Evolutionary conservation across 345 rosid species (phyloP), one percentile per base, ranked within the genome.

Genomic region (Salix suchowensis): DNA sequence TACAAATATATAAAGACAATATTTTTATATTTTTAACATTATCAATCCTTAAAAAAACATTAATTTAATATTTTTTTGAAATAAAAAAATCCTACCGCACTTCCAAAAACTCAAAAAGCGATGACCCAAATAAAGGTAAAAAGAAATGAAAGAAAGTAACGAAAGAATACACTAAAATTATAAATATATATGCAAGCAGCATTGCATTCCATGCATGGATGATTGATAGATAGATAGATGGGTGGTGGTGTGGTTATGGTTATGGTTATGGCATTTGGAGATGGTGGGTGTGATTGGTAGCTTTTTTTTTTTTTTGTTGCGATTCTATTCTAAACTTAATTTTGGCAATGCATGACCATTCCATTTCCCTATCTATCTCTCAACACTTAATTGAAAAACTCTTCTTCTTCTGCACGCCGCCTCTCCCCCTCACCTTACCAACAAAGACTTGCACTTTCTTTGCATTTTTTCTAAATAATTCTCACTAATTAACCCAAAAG

Each of bases 341-440:
- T 40, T 71, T 54, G 65, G 28, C 28, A 60, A 21, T 65, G 48
- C 67, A 58, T 65, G 19, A 30, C 68, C 68, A 7, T 8, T 37
- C 71, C 48, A 36, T 39, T 50, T 60, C 68, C 21, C 64, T 55
- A 28, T 72, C 61, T 40, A 36, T 37, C 71, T 42, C 60, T 26
- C 26, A 10, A 34, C 24, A 9, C 65, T 68, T 34, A 70, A 12
- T 61, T 74, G 73, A 44, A 80, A 64, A 23, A 78, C 73, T 78
- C 88, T 81, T 84, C 94, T 87, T 80, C 94, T 83, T 68, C 89
- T 82, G 83, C 86, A 87, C 91, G 94, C 92, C 89, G 89, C 89
- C 94, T 88, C 88, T 82, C 85, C 78, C 54, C 62, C 79, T 71
- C 48, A 65, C 78, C 78, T 74, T 74, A 69, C 69, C 84, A 42